These are phyloP conservation scores for Beta vulgaris DNA, from an alignment of 148 eudicot genomes.

Conservation along the genomic window DNA sequence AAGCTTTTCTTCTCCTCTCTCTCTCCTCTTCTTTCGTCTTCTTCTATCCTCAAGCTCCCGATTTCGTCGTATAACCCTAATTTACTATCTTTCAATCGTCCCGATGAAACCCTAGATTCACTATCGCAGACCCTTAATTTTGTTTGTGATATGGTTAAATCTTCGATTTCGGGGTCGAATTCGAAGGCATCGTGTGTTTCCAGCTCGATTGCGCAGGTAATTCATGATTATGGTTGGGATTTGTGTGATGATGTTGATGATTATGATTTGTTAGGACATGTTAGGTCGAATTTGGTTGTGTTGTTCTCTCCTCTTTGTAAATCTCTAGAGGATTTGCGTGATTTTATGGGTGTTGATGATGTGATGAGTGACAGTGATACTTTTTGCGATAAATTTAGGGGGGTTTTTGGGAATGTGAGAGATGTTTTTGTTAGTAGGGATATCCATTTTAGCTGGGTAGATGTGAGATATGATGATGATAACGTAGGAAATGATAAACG, in stretches of 20 bases:
- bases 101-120: conserved; percentile 40
- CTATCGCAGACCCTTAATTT: conserved; percentile 37
- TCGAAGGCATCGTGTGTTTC: conserved; percentile 19
- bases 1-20: conserved; percentile 74
- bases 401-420: conserved; percentile 45
- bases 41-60: conserved; percentile 40
- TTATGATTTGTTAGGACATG: conserved; percentile 17
- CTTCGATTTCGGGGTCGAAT: neutral
- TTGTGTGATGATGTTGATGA: conserved; percentile 23
- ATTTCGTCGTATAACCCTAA: conserved; percentile 23
- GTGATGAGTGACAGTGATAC: conserved; percentile 26
- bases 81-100: conserved; percentile 45
- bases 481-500: conserved; percentile 7
- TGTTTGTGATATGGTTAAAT: neutral
- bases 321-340: conserved; percentile 33
- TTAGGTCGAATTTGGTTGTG: conserved; percentile 67
- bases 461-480: conserved; percentile 37
- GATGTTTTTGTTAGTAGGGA: conserved; percentile 58
- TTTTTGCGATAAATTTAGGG: conserved; percentile 34
- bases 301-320: conserved; percentile 57
- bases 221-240: conserved; percentile 67
- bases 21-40: conserved; percentile 65
- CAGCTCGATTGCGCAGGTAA: conserved; percentile 54
- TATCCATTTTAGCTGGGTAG: conserved; percentile 78
- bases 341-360: conserved; percentile 37